A percentile compares a stretch with the other conserved stretches of the same genome.
Conservation (phyloP, 2,329 filamentous ascomycete genomes). For the Cladosporium velox region DNA sequence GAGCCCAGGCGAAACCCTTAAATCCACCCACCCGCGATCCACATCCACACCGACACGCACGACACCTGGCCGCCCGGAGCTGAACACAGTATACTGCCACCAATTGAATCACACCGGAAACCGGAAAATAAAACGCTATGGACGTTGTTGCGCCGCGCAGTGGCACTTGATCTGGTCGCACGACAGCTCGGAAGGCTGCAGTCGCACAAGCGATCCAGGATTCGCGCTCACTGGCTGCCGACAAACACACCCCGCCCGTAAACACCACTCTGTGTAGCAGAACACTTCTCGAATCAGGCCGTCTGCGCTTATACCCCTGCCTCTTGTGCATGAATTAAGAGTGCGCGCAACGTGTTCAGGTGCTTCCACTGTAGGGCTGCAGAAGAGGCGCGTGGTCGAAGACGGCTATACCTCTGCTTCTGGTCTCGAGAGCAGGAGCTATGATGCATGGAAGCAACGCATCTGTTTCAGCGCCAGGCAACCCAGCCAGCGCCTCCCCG, state of each 20-base stretch:
- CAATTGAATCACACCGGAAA: slow-evolving; percentile 5
- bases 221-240: slow-evolving; percentile 15
- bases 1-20: slow-evolving; percentile 4
- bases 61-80: neutral
- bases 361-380: slow-evolving; percentile 19
- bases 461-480: slow-evolving; percentile 26
- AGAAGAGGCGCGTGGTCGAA: slow-evolving; percentile 18
- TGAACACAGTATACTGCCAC: neutral
- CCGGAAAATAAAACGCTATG: slow-evolving; percentile 13
- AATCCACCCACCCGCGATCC: neutral
- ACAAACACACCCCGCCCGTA: neutral
- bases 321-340: slow-evolving; percentile 10
- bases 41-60: neutral
- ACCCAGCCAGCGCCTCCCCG: slow-evolving; percentile 11
- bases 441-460: slow-evolving; percentile 27
- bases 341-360: slow-evolving; percentile 15
- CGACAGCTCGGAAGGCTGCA: slow-evolving; percentile 21
- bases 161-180: slow-evolving; percentile 21
- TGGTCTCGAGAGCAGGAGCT: slow-evolving; percentile 11
- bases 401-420: slow-evolving; percentile 17
- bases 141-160: slow-evolving; percentile 17
- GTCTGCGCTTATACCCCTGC: neutral
- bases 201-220: slow-evolving; percentile 7
- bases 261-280: slow-evolving; percentile 14
- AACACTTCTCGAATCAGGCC: slow-evolving; percentile 12